Base-by-base conservation (phyloP, 768 basidiomycete genomes). In the Xerocomellus intermedius region DNA sequence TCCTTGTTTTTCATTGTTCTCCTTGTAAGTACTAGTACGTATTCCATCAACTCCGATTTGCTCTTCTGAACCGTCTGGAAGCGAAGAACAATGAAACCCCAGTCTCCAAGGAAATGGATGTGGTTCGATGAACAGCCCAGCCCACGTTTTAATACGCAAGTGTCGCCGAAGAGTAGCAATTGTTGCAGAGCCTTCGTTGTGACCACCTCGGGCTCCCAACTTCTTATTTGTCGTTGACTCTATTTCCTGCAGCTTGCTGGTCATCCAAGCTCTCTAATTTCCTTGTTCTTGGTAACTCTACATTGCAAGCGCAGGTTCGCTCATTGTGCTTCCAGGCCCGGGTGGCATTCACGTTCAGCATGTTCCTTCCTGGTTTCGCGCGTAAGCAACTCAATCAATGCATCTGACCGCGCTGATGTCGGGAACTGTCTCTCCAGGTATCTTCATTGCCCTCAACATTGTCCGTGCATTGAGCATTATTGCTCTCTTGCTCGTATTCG, bases 391-490 rank as follows among this genome's bases (percentile, higher is more conserved):
- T 12, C 9, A 26, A 9, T 10, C 32, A 33, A 5, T 19, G n/a
- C 21, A 22, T 16, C 9, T 30, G 7, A 19, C 21, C 30, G 41
- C 16, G 28, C 32, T 39, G 16, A 35, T 39, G 19, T 39, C 33
- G 24, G 22, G n/a, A 52, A 41, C 21, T 12, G 19, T 42, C 26
- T 28, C 42, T 46, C 12, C 55, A 80, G 79, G 74, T 57, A 41
- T 81, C 52, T 93, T 93, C 73, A 78, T 89, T 66, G 84, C 82
- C 60, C 83, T 95, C 69, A 95, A 96, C 68, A 79, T 74, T 66
- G 75, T 89, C 65, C 87, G 94, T 54, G 69, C 76, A 42, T 67
- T 97, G 58, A 92, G 89, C 69, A 79, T 96, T 67, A 71, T 94
- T 60, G 80, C 84, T 17, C 81, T 96, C 53, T 73, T 92, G 26